A percentile compares a stretch with the other conserved stretches of the same genome.
These are phyloP conservation scores for Cladosporium austrohemisphaericum DNA, from an alignment of 2,329 filamentous ascomycete species.

Conservation along the genomic window DNA sequence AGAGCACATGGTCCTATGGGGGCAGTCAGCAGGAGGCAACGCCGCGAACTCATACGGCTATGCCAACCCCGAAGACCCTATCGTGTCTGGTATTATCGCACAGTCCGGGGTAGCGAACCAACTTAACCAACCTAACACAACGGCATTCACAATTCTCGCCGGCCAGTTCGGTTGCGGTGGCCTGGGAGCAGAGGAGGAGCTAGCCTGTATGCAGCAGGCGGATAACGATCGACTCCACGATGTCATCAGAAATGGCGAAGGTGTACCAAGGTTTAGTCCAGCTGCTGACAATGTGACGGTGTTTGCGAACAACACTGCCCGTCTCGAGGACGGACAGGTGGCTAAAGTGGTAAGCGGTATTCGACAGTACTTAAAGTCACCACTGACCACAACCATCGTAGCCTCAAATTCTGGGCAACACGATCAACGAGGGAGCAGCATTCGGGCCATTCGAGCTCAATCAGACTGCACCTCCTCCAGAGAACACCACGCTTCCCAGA, in stretches of 20 bases:
- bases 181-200: constrained; percentile 3
- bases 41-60: constrained; percentile 18
- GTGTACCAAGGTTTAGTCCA: constrained; percentile 17
- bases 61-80: constrained; percentile 19
- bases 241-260: background rate
- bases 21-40: constrained; percentile 19
- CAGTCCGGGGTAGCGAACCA: constrained; percentile 17
- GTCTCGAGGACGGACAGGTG: constrained; percentile 14
- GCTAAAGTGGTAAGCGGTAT: constrained; percentile 17
- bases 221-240: constrained; percentile 1
- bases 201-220: constrained; percentile 7
- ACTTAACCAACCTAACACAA: background rate
- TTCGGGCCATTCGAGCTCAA: constrained; percentile 18
- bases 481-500: background rate
- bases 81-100: constrained; percentile 19
- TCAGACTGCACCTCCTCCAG: background rate
- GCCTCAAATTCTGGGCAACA: constrained; percentile 21
- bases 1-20: constrained; percentile 19
- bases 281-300: constrained; percentile 17
- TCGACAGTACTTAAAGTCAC: background rate
- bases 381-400: background rate
- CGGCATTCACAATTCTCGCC: constrained; percentile 2
- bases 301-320: constrained; percentile 18
- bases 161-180: constrained; percentile 3
- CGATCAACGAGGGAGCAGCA: constrained; percentile 22